Evolutionary conservation across 106 monocot species (phyloP), one percentile per base, ranked within the genome.

Genomic region (Apostasia ramifera): DNA sequence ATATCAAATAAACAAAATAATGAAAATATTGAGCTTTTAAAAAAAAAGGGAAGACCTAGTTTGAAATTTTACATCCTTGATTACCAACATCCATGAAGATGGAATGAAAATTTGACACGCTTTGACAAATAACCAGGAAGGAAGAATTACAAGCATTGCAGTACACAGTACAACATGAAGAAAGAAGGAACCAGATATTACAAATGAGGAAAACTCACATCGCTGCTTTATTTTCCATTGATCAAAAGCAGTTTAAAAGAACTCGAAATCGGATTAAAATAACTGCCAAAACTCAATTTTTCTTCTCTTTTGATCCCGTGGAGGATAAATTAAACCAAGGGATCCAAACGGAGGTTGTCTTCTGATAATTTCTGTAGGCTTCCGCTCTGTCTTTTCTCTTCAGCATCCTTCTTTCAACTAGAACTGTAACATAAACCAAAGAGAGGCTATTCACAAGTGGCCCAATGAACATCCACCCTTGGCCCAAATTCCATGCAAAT

Each of bases 381-480:
- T 89, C 92, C 7, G 86, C 82, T 67, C 95, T 75, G 44, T 66
- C 53, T 60, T 83, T 82, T 67, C 81, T 68, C 69, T 85, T 82
- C 72, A 97, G 45, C 95, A 97, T 97, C 53, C 86, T 63, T 39
- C 68, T 62, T 70, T 97, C 92, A 1, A 97, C 95, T 1, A 97
- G 80, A 42, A 82, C 63, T 0, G 95, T 97, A 4, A 97, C 92
- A 77, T 92, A 86, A 0, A 70, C 81, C 63, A 97, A 77, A 78
- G 92, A 92, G 59, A 89, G 57, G 57, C 80, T 92, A 72, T 97
- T 97, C 44, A 85, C 76, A 55, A 92, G 69, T 41, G 95, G 82
- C 11, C 95, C 95, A 2, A 86, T 45, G 62, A 83, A 84, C 66
- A 84, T 97, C 95, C 95, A 97, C 40, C 78, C 78, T 14, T 84